Evolutionary conservation across 2,329 filamentous ascomycete genomes (phyloP), one percentile per base, ranked within the genome.

Genomic region (Ophiostoma perfectum): DNA sequence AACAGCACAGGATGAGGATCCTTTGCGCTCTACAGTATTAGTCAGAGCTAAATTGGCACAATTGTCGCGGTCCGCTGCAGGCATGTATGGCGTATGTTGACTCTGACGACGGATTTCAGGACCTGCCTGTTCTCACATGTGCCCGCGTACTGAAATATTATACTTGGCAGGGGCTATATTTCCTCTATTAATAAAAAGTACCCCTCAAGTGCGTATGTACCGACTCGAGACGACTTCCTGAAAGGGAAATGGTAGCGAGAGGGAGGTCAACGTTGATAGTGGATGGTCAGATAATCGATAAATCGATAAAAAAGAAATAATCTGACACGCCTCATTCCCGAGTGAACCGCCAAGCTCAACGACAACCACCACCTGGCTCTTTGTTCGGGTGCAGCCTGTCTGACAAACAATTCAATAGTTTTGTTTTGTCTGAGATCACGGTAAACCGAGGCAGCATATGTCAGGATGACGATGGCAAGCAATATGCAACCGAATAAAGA

Each of bases 201-300:
- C 7, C 49, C 2, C 3, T 9, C 7, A 55, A 36, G 49, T 55
- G 27, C 18, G 6, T 12, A 2, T 7, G 14, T 49, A 55, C 49
- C n/a, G 18, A 27, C 18, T 55, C n/a, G 3, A n/a, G 7, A 5
- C 5, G 49, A 55, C n/a, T 55, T 27, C 49, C 49, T 55, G 27
- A 55, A 55, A 55, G 4, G 49, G 49, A 55, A 55, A 55, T 55
- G 49, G 49, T 55, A 55, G 49, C 49, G 49, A 55, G 49, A 55
- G 49, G 27, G n/a, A 55, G 49, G 9, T 36, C 49, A 55, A 55
- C 49, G 49, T 55, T 14, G 49, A 55, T 55, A 9, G 18, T 55
- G 8, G 49, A 55, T 55, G 27, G 27, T 27, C 27, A 27, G 27
- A 27, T 27, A 27, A 27, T 27, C 8, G n/a, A 55, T 27, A 16